Percentiles rank a stretch among this genome's conserved stretches.
phyloP scores from a whole-genome alignment of 768 basidiomycete species.

The Rossbeevera mucosa region DNA sequence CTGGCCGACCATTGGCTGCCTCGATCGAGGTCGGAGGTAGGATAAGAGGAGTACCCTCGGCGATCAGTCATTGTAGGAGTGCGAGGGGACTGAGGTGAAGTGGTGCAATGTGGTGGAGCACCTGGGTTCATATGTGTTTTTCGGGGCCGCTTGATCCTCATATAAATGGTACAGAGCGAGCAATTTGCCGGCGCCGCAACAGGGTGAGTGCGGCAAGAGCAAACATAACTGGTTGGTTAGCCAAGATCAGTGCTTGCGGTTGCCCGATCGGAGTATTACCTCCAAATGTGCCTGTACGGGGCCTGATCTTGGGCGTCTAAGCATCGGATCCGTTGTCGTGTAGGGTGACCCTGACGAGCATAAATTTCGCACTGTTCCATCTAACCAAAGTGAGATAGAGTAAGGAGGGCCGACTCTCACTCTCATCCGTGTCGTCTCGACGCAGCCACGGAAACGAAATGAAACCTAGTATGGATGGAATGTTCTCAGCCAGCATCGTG shows the following conservation, averaged over 20 bases:
- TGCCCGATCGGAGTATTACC: conserved; percentile 23
- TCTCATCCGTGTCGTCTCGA: conserved; percentile 17
- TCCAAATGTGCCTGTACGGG: conserved; percentile 29
- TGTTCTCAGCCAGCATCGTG: conserved; percentile 20
- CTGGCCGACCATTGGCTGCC: conserved; percentile 22
- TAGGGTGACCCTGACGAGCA: conserved; percentile 25
- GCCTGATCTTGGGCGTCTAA: conserved; percentile 26
- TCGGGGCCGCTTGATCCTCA: conserved; percentile 27
- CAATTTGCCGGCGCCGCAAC: conserved; percentile 31
- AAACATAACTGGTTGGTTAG: conserved; percentile 26
- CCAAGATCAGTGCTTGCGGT: conserved; percentile 27
- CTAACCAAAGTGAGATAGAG: conserved; percentile 33
- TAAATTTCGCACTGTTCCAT: conserved; percentile 13
- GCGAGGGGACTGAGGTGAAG: conserved; percentile 4
- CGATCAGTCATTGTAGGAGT: conserved; percentile 25
- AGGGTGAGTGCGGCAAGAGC: conserved; percentile 29
- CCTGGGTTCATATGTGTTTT: conserved; percentile 34
- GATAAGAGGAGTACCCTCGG: conserved; percentile 28
- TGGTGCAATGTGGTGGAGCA: conserved; percentile 7
- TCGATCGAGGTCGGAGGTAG: conserved; percentile 15
- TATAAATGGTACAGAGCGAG: conserved; percentile 25
- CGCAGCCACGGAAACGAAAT: conserved; percentile 19
- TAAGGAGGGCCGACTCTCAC: conserved; percentile 8
- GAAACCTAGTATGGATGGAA: conserved; percentile 13
- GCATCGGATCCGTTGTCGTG: conserved; percentile 7